These are phyloP conservation scores for Ramalina intermedia DNA, from an alignment of 495 filamentous ascomycete genomes.

Conservation along the genomic window DNA sequence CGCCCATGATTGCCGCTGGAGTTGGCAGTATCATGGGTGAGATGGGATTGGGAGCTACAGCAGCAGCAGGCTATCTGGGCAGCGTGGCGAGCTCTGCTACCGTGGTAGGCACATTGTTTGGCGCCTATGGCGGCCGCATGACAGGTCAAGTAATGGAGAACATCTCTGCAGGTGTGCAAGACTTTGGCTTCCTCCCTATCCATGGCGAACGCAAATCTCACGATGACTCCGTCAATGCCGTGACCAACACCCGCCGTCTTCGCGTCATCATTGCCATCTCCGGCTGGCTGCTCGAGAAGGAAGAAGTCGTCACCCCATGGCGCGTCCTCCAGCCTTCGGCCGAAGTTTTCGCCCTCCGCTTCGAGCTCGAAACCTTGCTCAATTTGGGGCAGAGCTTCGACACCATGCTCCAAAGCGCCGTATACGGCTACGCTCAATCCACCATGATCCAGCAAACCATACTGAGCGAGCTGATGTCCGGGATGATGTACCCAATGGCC, in stretches of 20 bases:
- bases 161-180: constrained; percentile 71
- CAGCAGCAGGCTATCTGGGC: constrained; percentile 59
- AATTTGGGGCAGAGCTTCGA: constrained; percentile 66
- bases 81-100: constrained; percentile 63
- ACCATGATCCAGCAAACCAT: constrained; percentile 68
- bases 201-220: constrained; percentile 24
- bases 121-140: constrained; percentile 76
- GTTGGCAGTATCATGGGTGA: constrained; percentile 73
- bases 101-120: constrained; percentile 71
- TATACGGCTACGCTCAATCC: constrained; percentile 62
- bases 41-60: constrained; percentile 62
- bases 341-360: constrained; percentile 74
- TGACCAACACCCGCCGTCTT: constrained; percentile 41
- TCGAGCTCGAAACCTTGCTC: constrained; percentile 63
- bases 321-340: constrained; percentile 50
- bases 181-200: constrained; percentile 79
- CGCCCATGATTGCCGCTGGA: constrained; percentile 67
- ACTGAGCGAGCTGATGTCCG: constrained; percentile 54
- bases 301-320: constrained; percentile 66
- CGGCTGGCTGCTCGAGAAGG: constrained; percentile 63
- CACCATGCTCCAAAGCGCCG: constrained; percentile 56
- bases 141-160: constrained; percentile 75
- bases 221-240: constrained; percentile 16
- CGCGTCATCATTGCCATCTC: constrained; percentile 70
- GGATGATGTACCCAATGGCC: constrained; percentile 59